Base-by-base conservation (phyloP, 306 rosid genomes). In the Ormosia semicastrata region DNA sequence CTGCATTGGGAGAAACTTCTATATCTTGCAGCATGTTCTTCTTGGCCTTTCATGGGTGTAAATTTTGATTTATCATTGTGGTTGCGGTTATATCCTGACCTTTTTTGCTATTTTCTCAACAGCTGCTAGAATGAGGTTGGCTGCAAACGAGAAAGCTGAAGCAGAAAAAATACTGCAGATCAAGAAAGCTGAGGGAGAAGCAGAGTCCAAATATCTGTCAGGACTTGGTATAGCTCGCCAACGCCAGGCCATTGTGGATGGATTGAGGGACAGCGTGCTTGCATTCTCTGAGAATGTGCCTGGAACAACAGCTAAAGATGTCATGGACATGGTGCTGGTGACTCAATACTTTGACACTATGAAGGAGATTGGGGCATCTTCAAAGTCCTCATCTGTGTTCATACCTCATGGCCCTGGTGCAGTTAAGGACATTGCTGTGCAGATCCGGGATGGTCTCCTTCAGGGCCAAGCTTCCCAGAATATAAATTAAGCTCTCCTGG, bases 341-440 rank as follows among this genome's bases (percentile, higher is more conserved):
- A 89, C 95, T 60, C 97, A 93, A 7, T 93, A 93, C 85, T 93
- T 93, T 6, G 94, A 93, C 82, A 93, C 95, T 1, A 85, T 93
- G 92, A 87, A 91, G 82, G 97, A 93, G 78, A 93, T 93, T 0
- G 95, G 92, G 1, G 95, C 95, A n/a, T 87, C 91, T 53, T 93
- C 97, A 6, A 92, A 86, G 86, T 85, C 94, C 7, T 88, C 88
- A 0, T 84, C 95, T 1, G 90, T 93, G 50, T 89, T 90, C 89
- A 93, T 93, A 50, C 92, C 97, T 4, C 97, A 92, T 11, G 93
- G 94, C 11, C 97, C 97, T 6, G 94, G 94, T n/a, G 94, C 91
- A 2, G 93, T 92, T 47, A 87, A 41, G 81, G 91, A 92, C 47
- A 43, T 89, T 64, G 92, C 92, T 59, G 52, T 67, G 44, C 94